Evolutionary conservation across 2,329 filamentous ascomycete genomes (phyloP).

Genomic region (Rutstroemia sp.): DNA sequence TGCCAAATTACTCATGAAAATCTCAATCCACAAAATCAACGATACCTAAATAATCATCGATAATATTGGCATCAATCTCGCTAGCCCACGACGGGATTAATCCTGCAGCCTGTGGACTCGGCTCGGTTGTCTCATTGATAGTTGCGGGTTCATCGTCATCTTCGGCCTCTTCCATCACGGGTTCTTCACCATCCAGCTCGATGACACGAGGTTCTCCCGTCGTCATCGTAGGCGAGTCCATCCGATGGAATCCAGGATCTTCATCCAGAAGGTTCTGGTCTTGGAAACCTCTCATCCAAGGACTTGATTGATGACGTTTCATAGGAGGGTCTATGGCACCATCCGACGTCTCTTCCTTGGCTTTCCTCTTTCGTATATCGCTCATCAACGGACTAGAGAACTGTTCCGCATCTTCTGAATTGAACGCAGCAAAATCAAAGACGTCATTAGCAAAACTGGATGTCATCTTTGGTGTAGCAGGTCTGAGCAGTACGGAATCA

Average conservation of each 20-base stretch:
- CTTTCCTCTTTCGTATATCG: constrained; percentile 12
- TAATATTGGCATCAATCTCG: constrained; percentile 28
- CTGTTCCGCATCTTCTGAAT: constrained; percentile 1
- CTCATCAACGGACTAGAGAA: constrained; percentile 7
- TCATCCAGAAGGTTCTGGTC: background rate
- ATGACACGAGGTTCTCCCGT: no score
- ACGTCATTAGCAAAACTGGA: constrained; percentile 22
- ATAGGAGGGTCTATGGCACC: background rate
- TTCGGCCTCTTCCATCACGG: background rate
- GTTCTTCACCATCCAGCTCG: background rate
- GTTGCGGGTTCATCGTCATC: background rate
- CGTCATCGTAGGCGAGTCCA: no score
- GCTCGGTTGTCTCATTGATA: background rate
- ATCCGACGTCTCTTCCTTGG: background rate
- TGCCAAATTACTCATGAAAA: background rate
- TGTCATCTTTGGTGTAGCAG: constrained; percentile 10
- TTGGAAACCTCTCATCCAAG: background rate
- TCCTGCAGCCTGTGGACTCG: background rate
- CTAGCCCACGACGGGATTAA: constrained; percentile 27
- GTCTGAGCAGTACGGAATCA: constrained; percentile 15
- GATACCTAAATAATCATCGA: constrained; percentile 26
- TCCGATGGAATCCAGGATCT: background rate
- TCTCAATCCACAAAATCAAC: constrained; percentile 30
- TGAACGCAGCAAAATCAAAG: constrained; percentile 22
- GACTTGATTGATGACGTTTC: background rate